Percentiles rank a stretch among this genome's conserved stretches.
These are phyloP conservation scores for Bryoglossum gracile DNA, from an alignment of 495 filamentous ascomycete species.

Conservation along the genomic window DNA sequence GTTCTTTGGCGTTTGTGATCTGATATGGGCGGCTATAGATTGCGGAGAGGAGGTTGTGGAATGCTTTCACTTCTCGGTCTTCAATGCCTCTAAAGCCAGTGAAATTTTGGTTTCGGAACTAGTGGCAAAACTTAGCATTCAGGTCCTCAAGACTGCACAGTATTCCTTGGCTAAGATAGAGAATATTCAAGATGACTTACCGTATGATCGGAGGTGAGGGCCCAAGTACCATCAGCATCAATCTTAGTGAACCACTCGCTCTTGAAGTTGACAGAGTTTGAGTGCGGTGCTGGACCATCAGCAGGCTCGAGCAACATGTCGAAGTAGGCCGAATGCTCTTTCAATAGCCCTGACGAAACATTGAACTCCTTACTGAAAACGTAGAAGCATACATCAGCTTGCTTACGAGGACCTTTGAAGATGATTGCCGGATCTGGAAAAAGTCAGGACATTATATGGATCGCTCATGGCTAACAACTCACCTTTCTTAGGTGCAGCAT, in stretches of 20 bases:
- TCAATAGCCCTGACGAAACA: neutral
- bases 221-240: neutral
- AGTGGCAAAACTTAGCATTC: too few species aligned
- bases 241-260: neutral
- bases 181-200: too few species aligned
- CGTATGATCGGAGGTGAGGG: neutral
- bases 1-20: neutral
- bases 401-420: neutral
- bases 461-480: too few species aligned
- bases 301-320: slow-evolving; percentile 4
- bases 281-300: neutral
- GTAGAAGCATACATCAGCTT: neutral
- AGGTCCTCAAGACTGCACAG: too few species aligned
- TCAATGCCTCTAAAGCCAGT: neutral
- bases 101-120: too few species aligned
- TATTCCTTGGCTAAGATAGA: too few species aligned
- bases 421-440: too few species aligned
- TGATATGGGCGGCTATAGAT: neutral
- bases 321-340: slow-evolving; percentile 2
- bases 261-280: neutral
- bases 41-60: slow-evolving; percentile 1
- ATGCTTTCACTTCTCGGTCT: neutral
- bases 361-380: slow-evolving; percentile 6
- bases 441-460: too few species aligned
- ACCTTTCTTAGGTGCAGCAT: too few species aligned